phyloP scores from a whole-genome alignment of 352 stramenopile species.

The Globisporangium middletonii region DNA sequence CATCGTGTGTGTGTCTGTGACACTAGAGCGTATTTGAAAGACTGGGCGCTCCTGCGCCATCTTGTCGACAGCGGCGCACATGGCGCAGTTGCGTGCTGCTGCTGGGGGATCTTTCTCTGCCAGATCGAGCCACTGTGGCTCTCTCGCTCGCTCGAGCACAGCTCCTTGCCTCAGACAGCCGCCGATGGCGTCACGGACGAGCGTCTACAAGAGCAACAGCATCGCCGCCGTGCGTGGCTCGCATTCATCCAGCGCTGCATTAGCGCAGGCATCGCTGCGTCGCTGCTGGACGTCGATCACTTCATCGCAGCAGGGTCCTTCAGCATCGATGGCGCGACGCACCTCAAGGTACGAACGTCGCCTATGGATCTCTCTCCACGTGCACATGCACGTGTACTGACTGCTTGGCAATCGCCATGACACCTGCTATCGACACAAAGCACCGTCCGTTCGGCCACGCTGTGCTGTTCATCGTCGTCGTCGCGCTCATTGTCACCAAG shows the following conservation, averaged over 20 bases:
- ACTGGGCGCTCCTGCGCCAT: slow-evolving; percentile 43
- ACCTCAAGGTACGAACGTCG: slow-evolving; percentile 23
- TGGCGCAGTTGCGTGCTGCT: slow-evolving; percentile 42
- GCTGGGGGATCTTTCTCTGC: slow-evolving; percentile 58
- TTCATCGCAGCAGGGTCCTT: slow-evolving; percentile 60
- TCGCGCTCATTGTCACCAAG: slow-evolving; percentile 31
- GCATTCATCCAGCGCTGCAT: slow-evolving; percentile 36
- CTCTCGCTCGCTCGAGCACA: not conserved
- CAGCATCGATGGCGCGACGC: slow-evolving; percentile 47
- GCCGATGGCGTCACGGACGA: not conserved
- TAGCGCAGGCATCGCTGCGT: slow-evolving; percentile 29
- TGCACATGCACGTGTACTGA: not conserved
- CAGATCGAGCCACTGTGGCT: slow-evolving; percentile 12
- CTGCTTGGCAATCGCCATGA: not conserved
- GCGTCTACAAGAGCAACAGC: slow-evolving; percentile 5
- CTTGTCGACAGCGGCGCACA: slow-evolving; percentile 62
- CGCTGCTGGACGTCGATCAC: slow-evolving; percentile 63
- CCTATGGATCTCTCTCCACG: not conserved
- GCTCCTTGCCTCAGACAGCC: slow-evolving; percentile 1
- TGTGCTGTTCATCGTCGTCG: slow-evolving; percentile 55
- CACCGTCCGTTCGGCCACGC: slow-evolving; percentile 58
- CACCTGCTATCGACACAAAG: slow-evolving; percentile 2
- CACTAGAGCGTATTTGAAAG: slow-evolving; percentile 21
- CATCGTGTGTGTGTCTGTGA: not conserved
- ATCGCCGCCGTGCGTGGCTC: slow-evolving; percentile 9